These are phyloP conservation scores for Cladophialophora chaetospira DNA, from an alignment of 2,329 filamentous ascomycete genomes.

Conservation along the genomic window DNA sequence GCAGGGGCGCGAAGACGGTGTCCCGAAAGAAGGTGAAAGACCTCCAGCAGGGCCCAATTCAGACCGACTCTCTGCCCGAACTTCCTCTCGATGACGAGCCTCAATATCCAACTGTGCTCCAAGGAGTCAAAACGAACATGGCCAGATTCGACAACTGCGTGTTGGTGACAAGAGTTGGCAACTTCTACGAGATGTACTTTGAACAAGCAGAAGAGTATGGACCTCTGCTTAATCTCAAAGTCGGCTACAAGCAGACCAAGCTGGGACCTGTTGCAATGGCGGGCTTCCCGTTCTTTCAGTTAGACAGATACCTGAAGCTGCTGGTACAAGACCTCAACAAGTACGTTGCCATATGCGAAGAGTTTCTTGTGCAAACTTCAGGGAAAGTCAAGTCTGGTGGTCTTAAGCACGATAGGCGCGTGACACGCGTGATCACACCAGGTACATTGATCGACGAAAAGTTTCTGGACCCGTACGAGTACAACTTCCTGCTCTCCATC, in stretches of 20 bases:
- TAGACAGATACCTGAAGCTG: constrained; percentile 89
- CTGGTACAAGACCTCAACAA: constrained; percentile 88
- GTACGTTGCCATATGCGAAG: constrained; percentile 92
- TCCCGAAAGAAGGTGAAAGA: constrained; percentile 45
- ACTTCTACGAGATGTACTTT: constrained; percentile 98
- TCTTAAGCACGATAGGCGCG: constrained; percentile 78
- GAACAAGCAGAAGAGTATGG: constrained; percentile 90
- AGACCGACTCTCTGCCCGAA: constrained; percentile 45
- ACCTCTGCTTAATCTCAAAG: constrained; percentile 82
- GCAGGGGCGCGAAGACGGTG: constrained; percentile 29
- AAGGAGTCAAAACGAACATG: constrained; percentile 88
- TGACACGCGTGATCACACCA: constrained; percentile 86
- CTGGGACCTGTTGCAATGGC: constrained; percentile 75
- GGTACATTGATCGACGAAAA: constrained; percentile 96
- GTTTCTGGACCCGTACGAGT: constrained; percentile 91
- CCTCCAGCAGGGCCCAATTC: constrained; percentile 59
- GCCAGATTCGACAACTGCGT: constrained; percentile 87
- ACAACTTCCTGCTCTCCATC: constrained; percentile 87
- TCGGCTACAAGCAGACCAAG: constrained; percentile 74
- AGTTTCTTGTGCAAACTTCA: constrained; percentile 74
- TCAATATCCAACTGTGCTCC: constrained; percentile 81
- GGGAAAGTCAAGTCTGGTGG: constrained; percentile 74
- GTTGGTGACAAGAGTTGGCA: constrained; percentile 84
- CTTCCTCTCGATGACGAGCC: constrained; percentile 51
- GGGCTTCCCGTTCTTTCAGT: constrained; percentile 89